A percentile compares a stretch with the other conserved stretches of the same genome.
phyloP scores from a whole-genome alignment of 352 stramenopile genomes.

The Plasmopara muralis region DNA sequence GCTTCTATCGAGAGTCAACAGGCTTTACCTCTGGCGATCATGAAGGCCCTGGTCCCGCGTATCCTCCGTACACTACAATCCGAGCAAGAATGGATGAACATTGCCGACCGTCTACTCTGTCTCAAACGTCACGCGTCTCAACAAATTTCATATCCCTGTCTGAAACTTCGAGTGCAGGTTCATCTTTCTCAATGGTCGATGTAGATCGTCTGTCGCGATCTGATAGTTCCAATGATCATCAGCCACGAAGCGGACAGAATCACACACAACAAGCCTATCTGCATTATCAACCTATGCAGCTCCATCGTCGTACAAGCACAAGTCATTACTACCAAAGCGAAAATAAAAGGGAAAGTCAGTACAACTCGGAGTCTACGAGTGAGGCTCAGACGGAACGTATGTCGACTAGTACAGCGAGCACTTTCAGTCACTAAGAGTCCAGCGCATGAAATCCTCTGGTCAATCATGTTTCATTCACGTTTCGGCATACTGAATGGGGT shows the following conservation, averaged over 20 bases:
- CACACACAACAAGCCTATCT: constrained; percentile 14
- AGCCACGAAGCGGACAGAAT: constrained; percentile 17
- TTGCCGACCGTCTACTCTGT: not conserved
- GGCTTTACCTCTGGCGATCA: constrained; percentile 9
- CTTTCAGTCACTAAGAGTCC: no score
- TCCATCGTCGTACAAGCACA: constrained; percentile 13
- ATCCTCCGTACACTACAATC: constrained; percentile 20
- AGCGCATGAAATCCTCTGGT: no score
- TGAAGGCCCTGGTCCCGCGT: constrained; percentile 7
- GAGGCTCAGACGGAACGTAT: constrained; percentile 13
- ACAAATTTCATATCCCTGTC: constrained; percentile 22
- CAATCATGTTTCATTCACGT: no score
- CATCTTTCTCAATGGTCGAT: constrained; percentile 53
- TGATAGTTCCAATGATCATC: constrained; percentile 9
- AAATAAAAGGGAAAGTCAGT: constrained; percentile 15
- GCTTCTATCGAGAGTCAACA: constrained; percentile 18
- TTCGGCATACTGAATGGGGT: no score
- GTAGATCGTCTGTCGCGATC: constrained; percentile 29
- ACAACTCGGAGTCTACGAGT: constrained; percentile 6
- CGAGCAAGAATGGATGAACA: constrained; percentile 10
- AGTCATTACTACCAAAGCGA: constrained; percentile 22
- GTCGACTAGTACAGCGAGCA: not conserved
- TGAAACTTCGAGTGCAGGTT: constrained; percentile 15
- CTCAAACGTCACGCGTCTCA: constrained; percentile 21
- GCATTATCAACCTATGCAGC: constrained; percentile 9